These are phyloP conservation scores for Penicillium ucsense DNA, from an alignment of 495 filamentous ascomycete species.

Conservation along the genomic window DNA sequence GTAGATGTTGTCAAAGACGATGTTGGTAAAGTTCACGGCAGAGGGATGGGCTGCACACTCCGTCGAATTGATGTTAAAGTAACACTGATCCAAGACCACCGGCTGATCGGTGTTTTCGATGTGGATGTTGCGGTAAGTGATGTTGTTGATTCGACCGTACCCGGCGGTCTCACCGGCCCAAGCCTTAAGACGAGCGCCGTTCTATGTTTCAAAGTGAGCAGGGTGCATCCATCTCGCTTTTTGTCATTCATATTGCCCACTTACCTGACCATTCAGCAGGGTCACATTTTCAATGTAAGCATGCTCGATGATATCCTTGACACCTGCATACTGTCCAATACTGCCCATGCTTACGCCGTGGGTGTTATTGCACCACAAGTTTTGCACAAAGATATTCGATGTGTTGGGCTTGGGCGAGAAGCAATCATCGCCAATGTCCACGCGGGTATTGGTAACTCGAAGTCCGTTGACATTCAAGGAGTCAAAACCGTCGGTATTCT, in stretches of 20 bases:
- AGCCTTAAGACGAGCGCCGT: conserved; percentile 46
- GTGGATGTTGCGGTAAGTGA: conserved; percentile 49
- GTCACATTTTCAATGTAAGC: conserved; percentile 48
- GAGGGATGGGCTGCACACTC: conserved; percentile 43
- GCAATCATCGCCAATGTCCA: conserved; percentile 50
- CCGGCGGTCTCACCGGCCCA: conserved; percentile 45
- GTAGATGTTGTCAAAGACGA: conserved; percentile 45
- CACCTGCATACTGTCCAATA: conserved; percentile 46
- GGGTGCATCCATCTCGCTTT: too few relatives aligned
- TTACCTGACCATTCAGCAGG: conserved; percentile 40
- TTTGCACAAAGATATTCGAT: conserved; percentile 45
- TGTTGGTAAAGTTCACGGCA: conserved; percentile 44
- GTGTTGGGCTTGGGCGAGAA: conserved; percentile 52
- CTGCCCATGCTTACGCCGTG: conserved; percentile 50
- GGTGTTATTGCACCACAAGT: conserved; percentile 49
- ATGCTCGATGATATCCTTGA: conserved; percentile 42
- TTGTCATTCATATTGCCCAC: not conserved
- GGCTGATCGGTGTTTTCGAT: conserved; percentile 45
- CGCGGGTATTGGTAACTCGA: conserved; percentile 37
- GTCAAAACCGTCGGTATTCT: conserved; percentile 53
- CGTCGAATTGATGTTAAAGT: conserved; percentile 44
- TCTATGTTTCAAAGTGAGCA: conserved; percentile 7
- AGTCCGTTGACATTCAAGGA: conserved; percentile 40
- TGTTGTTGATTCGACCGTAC: conserved; percentile 48
- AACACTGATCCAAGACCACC: conserved; percentile 47